Percentiles rank a stretch among this genome's conserved stretches.
Conservation (phyloP, 2,329 filamentous ascomycete species). For the Xylariaceae sp. region DNA sequence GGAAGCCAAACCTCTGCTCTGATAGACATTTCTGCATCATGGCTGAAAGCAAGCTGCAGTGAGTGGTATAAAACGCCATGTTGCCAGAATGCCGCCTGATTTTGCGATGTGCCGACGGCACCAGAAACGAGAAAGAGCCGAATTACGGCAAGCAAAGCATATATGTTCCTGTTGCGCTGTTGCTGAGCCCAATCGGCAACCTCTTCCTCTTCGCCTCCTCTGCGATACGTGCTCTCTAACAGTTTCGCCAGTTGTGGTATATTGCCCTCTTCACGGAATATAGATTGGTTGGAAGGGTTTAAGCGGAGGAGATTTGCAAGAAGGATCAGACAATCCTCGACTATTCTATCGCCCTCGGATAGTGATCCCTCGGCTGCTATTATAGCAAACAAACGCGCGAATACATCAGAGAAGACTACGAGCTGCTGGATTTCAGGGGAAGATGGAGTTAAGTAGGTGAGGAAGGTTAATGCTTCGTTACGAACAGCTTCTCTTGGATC, state of each 20-base stretch:
- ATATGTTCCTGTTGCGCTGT: slow-evolving; percentile 86
- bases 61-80: slow-evolving; percentile 78
- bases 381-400: slow-evolving; percentile 81
- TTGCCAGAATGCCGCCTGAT: slow-evolving; percentile 85
- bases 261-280: slow-evolving; percentile 89
- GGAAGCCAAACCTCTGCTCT: slow-evolving; percentile 64
- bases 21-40: slow-evolving; percentile 72
- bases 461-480: slow-evolving; percentile 82
- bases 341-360: slow-evolving; percentile 78
- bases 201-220: slow-evolving; percentile 57
- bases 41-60: slow-evolving; percentile 80
- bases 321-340: slow-evolving; percentile 91
- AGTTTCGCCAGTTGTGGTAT: slow-evolving; percentile 72
- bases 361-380: slow-evolving; percentile 82
- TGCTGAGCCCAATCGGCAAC: slow-evolving; percentile 74
- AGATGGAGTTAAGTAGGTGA: slow-evolving; percentile 84
- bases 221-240: slow-evolving; percentile 61
- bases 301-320: slow-evolving; percentile 85
- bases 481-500: slow-evolving; percentile 85
- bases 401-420: slow-evolving; percentile 93
- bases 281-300: slow-evolving; percentile 89
- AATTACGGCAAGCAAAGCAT: slow-evolving; percentile 84
- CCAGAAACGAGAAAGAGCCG: slow-evolving; percentile 82
- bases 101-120: slow-evolving; percentile 77
- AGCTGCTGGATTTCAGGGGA: slow-evolving; percentile 92